A percentile compares a stretch with the other conserved stretches of the same genome.
Conservation (phyloP, 257 asterid genomes). For the Linaria vulgaris region DNA sequence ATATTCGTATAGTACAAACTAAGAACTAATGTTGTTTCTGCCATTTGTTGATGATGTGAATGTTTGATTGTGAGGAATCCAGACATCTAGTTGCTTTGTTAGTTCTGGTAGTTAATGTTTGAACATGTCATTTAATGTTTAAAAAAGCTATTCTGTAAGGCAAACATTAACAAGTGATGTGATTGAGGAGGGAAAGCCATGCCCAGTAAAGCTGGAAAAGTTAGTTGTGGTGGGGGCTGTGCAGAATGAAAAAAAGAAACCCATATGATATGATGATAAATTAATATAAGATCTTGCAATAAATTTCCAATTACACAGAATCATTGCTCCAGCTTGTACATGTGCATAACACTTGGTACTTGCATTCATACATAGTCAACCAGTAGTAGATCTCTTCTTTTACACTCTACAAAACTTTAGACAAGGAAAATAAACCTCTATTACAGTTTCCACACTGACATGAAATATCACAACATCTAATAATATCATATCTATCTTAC, state of each 20-base stretch:
- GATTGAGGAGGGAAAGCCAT: slow-evolving; percentile 26
- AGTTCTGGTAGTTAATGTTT: not conserved
- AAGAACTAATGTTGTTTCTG: slow-evolving; percentile 18
- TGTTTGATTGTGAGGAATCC: not conserved
- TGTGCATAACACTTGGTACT: not conserved
- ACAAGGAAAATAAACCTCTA: slow-evolving; percentile 32
- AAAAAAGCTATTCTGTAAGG: slow-evolving; percentile 19
- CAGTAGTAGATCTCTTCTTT: slow-evolving; percentile 17
- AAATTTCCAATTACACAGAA: slow-evolving; percentile 24
- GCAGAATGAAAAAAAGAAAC: not conserved
- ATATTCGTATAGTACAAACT: too few species aligned
- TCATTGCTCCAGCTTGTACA: slow-evolving; percentile 28
- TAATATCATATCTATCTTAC: slow-evolving; percentile 30
- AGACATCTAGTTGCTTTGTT: not conserved
- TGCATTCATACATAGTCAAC: slow-evolving; percentile 19
- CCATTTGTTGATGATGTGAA: slow-evolving; percentile 13
- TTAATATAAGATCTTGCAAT: slow-evolving; percentile 9
- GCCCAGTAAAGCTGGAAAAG: slow-evolving; percentile 25
- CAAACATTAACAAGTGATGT: slow-evolving; percentile 32
- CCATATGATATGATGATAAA: not conserved
- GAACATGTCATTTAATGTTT: slow-evolving; percentile 17
- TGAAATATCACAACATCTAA: slow-evolving; percentile 11
- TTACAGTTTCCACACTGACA: slow-evolving; percentile 27
- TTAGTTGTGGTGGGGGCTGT: not conserved
- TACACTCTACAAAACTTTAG: slow-evolving; percentile 36